These are phyloP conservation scores for Coleophoma crateriformis DNA, from an alignment of 2,329 filamentous ascomycete species.

Conservation along the genomic window DNA sequence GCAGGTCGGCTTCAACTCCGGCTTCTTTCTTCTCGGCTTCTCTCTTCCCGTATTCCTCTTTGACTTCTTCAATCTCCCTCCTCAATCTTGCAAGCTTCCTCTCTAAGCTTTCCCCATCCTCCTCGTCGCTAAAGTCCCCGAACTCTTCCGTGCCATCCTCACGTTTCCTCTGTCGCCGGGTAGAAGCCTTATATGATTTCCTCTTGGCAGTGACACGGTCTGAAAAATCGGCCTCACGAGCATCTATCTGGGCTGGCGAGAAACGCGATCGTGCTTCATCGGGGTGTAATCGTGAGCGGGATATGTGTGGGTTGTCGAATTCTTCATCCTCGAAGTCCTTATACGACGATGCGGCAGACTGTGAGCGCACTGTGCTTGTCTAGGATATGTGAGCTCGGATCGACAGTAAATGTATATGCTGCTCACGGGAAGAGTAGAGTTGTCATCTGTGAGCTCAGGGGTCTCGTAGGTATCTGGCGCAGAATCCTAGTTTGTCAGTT, in stretches of 20 bases:
- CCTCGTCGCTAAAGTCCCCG: conserved; percentile 73
- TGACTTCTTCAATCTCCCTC: conserved; percentile 73
- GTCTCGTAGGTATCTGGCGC: conserved; percentile 97
- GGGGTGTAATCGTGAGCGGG: conserved; percentile 69
- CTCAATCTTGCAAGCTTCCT: conserved; percentile 76
- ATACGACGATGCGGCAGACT: conserved; percentile 47
- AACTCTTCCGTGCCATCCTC: conserved; percentile 61
- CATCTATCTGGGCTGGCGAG: conserved; percentile 68
- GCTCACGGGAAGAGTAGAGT: conserved; percentile 74
- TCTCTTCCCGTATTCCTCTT: conserved; percentile 51
- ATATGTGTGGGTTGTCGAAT: conserved; percentile 63
- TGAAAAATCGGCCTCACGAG: conserved; percentile 78
- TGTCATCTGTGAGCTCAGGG: conserved; percentile 85
- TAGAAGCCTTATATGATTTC: conserved; percentile 76
- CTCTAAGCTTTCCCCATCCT: conserved; percentile 68
- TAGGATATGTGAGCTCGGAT: conserved; percentile 9
- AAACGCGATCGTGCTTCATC: conserved; percentile 79
- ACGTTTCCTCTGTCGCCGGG: conserved; percentile 56
- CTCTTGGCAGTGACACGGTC: conserved; percentile 80
- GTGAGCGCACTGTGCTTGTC: conserved; percentile 42
- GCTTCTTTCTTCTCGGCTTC: conserved; percentile 39
- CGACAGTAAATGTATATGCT: not conserved
- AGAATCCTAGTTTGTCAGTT: conserved; percentile 56
- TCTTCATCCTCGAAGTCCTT: conserved; percentile 59
- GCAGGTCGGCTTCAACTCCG: conserved; percentile 29